These are phyloP conservation scores for Paxillus involutus DNA, from an alignment of 768 basidiomycete species.

Conservation along the genomic window DNA sequence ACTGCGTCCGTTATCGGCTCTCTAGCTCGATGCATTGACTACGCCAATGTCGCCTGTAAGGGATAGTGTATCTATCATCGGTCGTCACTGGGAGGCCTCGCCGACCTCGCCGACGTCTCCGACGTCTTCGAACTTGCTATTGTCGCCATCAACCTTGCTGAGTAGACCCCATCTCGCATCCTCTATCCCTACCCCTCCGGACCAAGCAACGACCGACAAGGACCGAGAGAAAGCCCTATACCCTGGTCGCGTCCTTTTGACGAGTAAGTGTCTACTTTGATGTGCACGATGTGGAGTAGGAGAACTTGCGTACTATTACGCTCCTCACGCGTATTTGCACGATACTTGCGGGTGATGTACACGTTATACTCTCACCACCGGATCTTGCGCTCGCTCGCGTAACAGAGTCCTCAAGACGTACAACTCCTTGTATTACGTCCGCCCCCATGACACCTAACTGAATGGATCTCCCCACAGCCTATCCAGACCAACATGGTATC, in stretches of 20 bases:
- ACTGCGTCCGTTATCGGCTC: neutral
- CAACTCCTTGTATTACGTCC: slow-evolving; percentile 1
- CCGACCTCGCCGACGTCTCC: slow-evolving; percentile 20
- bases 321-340: neutral
- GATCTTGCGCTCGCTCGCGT: slow-evolving; percentile 11
- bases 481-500: slow-evolving; percentile 93
- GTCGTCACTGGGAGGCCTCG: slow-evolving; percentile 7
- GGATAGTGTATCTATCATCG: slow-evolving; percentile 29
- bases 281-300: neutral
- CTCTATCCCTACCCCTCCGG: slow-evolving; percentile 23
- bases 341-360: neutral
- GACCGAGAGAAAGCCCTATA: slow-evolving; percentile 77
- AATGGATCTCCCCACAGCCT: slow-evolving; percentile 43
- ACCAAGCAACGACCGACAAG: slow-evolving; percentile 42
- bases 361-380: slow-evolving; percentile 9
- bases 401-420: slow-evolving; percentile 3
- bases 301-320: slow-evolving; percentile 1
- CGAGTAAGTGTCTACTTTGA: slow-evolving; percentile 54
- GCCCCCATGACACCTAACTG: slow-evolving; percentile 7
- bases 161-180: slow-evolving; percentile 27
- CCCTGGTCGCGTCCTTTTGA: slow-evolving; percentile 79
- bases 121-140: slow-evolving; percentile 20
- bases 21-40: slow-evolving; percentile 52
- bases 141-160: slow-evolving; percentile 29
- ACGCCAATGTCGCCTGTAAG: slow-evolving; percentile 17